Conservation (phyloP, 2,329 filamentous ascomycete genomes). For the Fusarium chaquense region DNA sequence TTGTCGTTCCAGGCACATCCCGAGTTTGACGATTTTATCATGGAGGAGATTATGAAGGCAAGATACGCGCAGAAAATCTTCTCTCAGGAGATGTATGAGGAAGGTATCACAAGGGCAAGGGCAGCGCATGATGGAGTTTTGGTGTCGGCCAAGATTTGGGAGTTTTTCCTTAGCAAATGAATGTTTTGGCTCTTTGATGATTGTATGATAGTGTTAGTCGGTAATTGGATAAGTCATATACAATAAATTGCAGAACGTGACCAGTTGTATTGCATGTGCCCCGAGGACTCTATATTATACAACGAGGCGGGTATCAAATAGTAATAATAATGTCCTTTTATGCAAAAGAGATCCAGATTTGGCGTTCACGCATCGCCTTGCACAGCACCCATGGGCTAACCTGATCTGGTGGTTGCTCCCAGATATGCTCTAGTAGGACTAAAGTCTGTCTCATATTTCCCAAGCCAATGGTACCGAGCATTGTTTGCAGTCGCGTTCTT, state of each 20-base stretch:
- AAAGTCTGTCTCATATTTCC: conserved; percentile 61
- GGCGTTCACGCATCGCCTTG: conserved; percentile 58
- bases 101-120: conserved; percentile 46
- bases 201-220: not conserved
- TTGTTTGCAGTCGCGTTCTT: conserved; percentile 50
- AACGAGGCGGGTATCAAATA: conserved; percentile 26
- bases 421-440: conserved; percentile 57
- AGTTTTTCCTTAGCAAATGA: conserved; percentile 36
- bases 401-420: conserved; percentile 51
- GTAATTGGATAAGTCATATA: not conserved
- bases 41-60: conserved; percentile 50
- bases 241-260: not conserved
- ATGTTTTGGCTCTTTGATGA: accelerated
- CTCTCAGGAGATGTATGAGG: conserved; percentile 44
- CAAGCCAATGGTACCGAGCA: conserved; percentile 55
- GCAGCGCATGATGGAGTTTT: conserved; percentile 48
- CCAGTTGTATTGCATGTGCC: conserved; percentile 15
- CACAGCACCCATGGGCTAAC: conserved; percentile 59
- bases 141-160: conserved; percentile 47
- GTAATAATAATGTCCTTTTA: conserved; percentile 41
- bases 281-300: conserved; percentile 12
- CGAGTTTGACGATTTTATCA: conserved; percentile 56
- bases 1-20: conserved; percentile 60
- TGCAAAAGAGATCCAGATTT: conserved; percentile 64
- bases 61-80: conserved; percentile 47